Evolutionary conservation across 225 moss, liverwort and hornwort genomes (phyloP).

Genomic region (Lunularia cruciata): DNA sequence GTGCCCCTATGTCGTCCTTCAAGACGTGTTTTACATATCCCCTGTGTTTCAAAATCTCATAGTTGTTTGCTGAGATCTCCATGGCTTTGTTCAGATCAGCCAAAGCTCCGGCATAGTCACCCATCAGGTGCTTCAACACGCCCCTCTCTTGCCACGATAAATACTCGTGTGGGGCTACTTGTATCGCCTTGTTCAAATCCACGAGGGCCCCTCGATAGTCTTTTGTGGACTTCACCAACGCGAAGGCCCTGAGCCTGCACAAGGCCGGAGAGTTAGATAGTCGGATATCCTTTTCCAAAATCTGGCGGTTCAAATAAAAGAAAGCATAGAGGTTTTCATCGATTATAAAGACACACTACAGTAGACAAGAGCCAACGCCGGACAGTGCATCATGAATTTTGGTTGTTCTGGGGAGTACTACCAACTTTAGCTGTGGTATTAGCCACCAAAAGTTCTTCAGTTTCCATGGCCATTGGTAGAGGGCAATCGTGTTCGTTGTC

Average conservation of each 20-base stretch:
- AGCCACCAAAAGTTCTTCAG: no score
- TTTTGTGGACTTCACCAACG: not conserved
- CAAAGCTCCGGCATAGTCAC: not conserved
- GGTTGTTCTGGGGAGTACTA: no score
- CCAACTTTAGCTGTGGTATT: no score
- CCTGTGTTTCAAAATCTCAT: slow-evolving; percentile 22
- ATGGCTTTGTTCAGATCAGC: not conserved
- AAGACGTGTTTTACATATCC: not conserved
- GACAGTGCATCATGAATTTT: no score
- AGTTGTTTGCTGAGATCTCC: not conserved
- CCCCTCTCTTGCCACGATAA: slow-evolving; percentile 8
- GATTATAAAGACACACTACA: not conserved
- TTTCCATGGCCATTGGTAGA: no score
- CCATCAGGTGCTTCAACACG: slow-evolving; percentile 18
- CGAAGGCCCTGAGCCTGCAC: not conserved
- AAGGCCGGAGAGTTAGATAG: no score
- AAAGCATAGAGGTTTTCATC: no score
- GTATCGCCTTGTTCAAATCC: not conserved
- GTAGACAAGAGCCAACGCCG: no score
- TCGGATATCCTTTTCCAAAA: no score
- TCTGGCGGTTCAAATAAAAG: no score
- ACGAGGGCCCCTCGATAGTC: not conserved
- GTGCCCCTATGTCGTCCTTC: slow-evolving; percentile 10
- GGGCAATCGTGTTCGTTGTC: no score
- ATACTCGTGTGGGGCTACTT: not conserved